Evolutionary conservation across 2,329 filamentous ascomycete species (phyloP).

Genomic region (Aureobasidium sp.): DNA sequence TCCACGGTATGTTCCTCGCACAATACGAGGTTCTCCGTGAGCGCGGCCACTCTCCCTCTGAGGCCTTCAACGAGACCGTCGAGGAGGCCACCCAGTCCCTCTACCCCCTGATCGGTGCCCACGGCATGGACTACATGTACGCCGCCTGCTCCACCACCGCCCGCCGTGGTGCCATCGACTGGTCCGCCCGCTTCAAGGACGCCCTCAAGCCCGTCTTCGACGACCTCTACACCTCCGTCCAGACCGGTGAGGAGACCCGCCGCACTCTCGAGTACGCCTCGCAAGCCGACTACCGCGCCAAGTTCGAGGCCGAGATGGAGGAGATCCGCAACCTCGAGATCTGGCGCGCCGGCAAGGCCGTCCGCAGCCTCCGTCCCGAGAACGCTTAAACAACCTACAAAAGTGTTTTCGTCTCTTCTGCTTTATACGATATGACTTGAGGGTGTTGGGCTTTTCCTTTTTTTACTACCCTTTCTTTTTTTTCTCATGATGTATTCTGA

Average conservation of each 20-base stretch:
- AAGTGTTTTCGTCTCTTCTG: neutral
- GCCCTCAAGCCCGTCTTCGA: slow-evolving; percentile 99
- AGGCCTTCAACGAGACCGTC: slow-evolving; percentile 99
- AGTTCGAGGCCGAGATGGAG: slow-evolving; percentile 96
- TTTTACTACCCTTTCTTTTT: neutral
- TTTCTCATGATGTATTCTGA: slow-evolving; percentile 9
- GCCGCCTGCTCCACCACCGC: slow-evolving; percentile 98
- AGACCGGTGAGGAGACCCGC: slow-evolving; percentile 87
- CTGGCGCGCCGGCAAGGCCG: slow-evolving; percentile 97
- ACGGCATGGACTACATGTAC: slow-evolving; percentile 99
- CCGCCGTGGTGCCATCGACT: slow-evolving; percentile 97
- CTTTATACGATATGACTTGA: slow-evolving; percentile 7
- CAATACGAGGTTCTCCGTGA: slow-evolving; percentile 99
- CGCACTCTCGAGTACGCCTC: slow-evolving; percentile 96
- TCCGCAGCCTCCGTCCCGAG: slow-evolving; percentile 48
- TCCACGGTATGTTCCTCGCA: slow-evolving; percentile 99
- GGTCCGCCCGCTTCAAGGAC: slow-evolving; percentile 95
- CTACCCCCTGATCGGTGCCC: slow-evolving; percentile 93
- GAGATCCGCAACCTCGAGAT: slow-evolving; percentile 98
- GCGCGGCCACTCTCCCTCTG: slow-evolving; percentile 91
- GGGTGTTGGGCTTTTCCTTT: neutral
- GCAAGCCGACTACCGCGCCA: slow-evolving; percentile 90
- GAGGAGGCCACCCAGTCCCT: slow-evolving; percentile 98
- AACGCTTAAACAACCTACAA: slow-evolving; percentile 20
- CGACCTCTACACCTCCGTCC: slow-evolving; percentile 88